Conservation (phyloP, 2,329 filamentous ascomycete genomes). For the Bipolaris zeicola region DNA sequence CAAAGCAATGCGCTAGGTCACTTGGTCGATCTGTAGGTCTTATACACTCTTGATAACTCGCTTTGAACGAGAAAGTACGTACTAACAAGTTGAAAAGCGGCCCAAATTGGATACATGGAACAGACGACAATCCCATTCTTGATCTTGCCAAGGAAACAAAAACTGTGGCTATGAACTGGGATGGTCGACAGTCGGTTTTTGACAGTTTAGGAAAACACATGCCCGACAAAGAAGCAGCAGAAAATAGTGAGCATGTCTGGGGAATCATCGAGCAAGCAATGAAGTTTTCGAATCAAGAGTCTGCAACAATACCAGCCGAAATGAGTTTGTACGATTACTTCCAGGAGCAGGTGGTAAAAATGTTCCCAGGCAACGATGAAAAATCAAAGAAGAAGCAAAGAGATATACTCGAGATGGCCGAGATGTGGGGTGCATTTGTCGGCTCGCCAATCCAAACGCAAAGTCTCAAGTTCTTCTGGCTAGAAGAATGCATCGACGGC, state of each 20-base stretch:
- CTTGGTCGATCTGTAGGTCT: conserved; percentile 62
- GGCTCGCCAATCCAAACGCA: conserved; percentile 68
- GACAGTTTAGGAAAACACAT: conserved; percentile 63
- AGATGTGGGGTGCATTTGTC: conserved; percentile 74
- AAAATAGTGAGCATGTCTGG: conserved; percentile 64
- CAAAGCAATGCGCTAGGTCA: conserved; percentile 57
- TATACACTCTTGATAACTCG: neutral
- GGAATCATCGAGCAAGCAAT: conserved; percentile 71
- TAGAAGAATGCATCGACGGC: conserved; percentile 78
- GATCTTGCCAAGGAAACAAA: conserved; percentile 67
- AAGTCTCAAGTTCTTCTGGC: conserved; percentile 76
- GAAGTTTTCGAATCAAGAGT: conserved; percentile 65
- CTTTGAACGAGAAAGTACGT: neutral
- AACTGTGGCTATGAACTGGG: conserved; percentile 60
- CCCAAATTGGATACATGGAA: conserved; percentile 83
- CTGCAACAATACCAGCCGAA: conserved; percentile 57
- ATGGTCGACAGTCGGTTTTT: conserved; percentile 61
- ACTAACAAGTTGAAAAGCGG: conserved; percentile 53
- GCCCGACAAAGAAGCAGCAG: conserved; percentile 45
- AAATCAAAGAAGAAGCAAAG: conserved; percentile 55
- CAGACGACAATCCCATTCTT: conserved; percentile 70
- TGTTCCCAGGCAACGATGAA: conserved; percentile 46
- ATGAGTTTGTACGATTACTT: conserved; percentile 65
- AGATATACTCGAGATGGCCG: conserved; percentile 60
- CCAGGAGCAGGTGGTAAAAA: conserved; percentile 53